phyloP scores from a whole-genome alignment of 805 yeast genomes.

The Zygosaccharomyces kombuchaensis region DNA sequence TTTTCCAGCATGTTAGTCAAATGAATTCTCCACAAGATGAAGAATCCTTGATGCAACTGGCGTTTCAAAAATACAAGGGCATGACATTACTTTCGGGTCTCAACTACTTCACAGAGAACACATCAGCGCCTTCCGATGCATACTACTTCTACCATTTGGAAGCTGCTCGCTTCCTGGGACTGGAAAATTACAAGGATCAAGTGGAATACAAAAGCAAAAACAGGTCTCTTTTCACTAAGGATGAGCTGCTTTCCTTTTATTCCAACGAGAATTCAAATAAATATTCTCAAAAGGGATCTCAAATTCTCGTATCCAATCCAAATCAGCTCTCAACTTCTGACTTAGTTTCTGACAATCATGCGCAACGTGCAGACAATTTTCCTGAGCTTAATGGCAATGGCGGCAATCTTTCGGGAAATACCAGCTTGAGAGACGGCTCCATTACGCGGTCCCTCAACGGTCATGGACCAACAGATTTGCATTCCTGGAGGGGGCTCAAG shows the following conservation, averaged over 20 bases:
- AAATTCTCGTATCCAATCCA: conserved; percentile 24
- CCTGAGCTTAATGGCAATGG: conserved; percentile 6
- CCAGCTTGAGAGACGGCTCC: conserved; percentile 1
- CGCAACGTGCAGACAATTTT: conserved; percentile 7
- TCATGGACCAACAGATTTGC: conserved; percentile 17
- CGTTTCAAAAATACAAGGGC: conserved; percentile 27
- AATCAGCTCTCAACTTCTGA: conserved; percentile 24
- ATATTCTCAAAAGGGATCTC: conserved; percentile 30
- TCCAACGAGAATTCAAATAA: conserved; percentile 30
- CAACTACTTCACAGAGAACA: conserved; percentile 24
- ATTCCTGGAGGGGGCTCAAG: conserved; percentile 21
- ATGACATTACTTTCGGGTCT: conserved; percentile 33
- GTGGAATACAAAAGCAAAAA: conserved; percentile 19
- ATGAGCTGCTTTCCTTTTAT: conserved; percentile 32
- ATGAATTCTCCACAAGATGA: conserved; percentile 13
- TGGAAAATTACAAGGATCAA: conserved; percentile 28
- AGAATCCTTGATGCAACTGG: conserved; percentile 19
- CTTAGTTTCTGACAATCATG: conserved; percentile 18
- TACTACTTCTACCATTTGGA: conserved; percentile 31
- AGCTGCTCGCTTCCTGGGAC: conserved; percentile 28
- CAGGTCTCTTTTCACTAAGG: conserved; percentile 21
- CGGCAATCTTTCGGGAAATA: not conserved
- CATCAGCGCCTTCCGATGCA: conserved; percentile 15
- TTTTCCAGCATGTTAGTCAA: conserved; percentile 17
- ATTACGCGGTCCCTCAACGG: conserved; percentile 3